A percentile compares a stretch with the other conserved stretches of the same genome.
Conservation (phyloP, 2,329 filamentous ascomycete species). For the Colletotrichum chrysophilum region DNA sequence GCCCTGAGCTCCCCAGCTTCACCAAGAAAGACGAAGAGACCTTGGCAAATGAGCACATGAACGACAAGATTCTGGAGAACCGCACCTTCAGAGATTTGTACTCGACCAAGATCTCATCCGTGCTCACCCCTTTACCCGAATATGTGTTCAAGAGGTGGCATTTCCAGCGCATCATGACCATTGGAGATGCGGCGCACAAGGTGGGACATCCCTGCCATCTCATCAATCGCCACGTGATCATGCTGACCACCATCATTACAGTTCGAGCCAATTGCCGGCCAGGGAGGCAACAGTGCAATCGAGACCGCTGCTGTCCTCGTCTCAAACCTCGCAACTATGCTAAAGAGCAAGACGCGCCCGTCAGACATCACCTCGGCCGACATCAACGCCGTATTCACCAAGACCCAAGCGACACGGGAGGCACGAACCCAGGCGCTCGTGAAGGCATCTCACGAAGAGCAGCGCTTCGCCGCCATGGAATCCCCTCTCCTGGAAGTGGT, state of each 20-base stretch:
- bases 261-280: constrained; percentile 30
- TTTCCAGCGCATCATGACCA: constrained; percentile 31
- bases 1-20: constrained; percentile 30
- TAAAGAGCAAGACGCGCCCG: not conserved
- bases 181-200: constrained; percentile 40
- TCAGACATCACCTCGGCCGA: constrained; percentile 18
- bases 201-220: constrained; percentile 1
- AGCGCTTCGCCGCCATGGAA: constrained; percentile 25
- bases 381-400: constrained; percentile 12
- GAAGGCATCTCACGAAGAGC: constrained; percentile 18
- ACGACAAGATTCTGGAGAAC: constrained; percentile 26
- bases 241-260: not conserved
- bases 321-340: constrained; percentile 22
- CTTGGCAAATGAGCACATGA: constrained; percentile 28
- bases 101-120: constrained; percentile 28
- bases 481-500: constrained; percentile 5
- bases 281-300: constrained; percentile 32
- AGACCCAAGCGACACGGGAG: constrained; percentile 25
- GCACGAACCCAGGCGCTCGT: constrained; percentile 15
- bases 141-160: constrained; percentile 37
- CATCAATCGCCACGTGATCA: not conserved
- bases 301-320: constrained; percentile 28
- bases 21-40: constrained; percentile 34
- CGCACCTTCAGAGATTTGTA: constrained; percentile 35
- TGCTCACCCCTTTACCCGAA: constrained; percentile 37